phyloP scores from a whole-genome alignment of 208 protist genomes.

The Wallacemonas sp. region DNA sequence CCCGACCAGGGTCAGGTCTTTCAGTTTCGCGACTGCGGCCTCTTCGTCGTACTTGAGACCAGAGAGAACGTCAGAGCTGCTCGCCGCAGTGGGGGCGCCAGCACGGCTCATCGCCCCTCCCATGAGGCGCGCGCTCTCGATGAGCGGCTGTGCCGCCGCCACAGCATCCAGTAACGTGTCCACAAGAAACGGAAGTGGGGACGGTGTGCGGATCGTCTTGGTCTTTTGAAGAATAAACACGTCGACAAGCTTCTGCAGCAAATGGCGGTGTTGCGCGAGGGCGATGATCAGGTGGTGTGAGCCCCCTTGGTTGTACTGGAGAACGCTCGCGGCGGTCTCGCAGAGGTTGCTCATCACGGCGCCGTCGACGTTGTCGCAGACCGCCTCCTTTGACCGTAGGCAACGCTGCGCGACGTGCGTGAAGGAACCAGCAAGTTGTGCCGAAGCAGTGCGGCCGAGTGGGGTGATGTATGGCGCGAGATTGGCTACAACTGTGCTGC shows the following conservation, averaged over 20 bases:
- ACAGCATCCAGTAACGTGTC: constrained; percentile 61
- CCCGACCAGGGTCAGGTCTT: constrained; percentile 75
- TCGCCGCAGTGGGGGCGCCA: neutral
- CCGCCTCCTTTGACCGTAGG: constrained; percentile 22
- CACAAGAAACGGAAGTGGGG: constrained; percentile 58
- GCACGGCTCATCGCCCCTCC: neutral
- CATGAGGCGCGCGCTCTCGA: constrained; percentile 6
- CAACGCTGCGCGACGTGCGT: constrained; percentile 40
- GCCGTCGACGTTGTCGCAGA: constrained; percentile 14
- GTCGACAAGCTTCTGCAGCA: constrained; percentile 48
- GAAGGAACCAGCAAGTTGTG: constrained; percentile 59
- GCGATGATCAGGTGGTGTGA: constrained; percentile 49
- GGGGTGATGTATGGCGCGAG: constrained; percentile 83
- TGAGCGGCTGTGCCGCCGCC: constrained; percentile 34
- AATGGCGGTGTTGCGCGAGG: constrained; percentile 51
- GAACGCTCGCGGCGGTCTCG: constrained; percentile 67
- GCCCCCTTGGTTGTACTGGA: constrained; percentile 71
- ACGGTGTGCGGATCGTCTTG: constrained; percentile 15
- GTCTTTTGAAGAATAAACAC: constrained; percentile 30
- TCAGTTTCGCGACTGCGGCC: constrained; percentile 39
- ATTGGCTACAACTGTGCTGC: constrained; percentile 79
- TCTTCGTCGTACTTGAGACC: constrained; percentile 18
- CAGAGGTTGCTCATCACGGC: constrained; percentile 62
- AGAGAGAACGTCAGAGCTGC: constrained; percentile 7
- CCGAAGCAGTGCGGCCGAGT: constrained; percentile 39